Percentiles rank a stretch among this genome's conserved stretches.
Evolutionary conservation across 2,329 filamentous ascomycete genomes (phyloP).

Genomic region (Epichloe bromicola): DNA sequence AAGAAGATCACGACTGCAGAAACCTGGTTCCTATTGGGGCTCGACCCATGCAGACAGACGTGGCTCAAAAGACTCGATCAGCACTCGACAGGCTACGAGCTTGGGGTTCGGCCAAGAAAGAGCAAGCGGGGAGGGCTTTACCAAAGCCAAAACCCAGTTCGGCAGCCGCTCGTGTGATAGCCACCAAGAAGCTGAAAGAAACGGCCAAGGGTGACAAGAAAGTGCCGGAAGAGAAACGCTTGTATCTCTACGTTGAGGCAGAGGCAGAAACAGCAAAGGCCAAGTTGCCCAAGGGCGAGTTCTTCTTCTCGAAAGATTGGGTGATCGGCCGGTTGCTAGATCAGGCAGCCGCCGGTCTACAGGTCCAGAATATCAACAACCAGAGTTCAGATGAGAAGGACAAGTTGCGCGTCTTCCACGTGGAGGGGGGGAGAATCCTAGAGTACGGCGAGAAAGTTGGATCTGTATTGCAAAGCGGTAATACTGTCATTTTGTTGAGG

Average conservation of each 20-base stretch:
- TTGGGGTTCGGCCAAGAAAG: constrained; percentile 67
- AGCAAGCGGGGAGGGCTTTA: constrained; percentile 43
- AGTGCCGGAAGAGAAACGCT: constrained; percentile 65
- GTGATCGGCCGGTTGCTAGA: constrained; percentile 77
- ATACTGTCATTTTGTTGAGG: constrained; percentile 78
- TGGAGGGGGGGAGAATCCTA: constrained; percentile 79
- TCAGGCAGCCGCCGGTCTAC: constrained; percentile 60
- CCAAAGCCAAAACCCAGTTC: constrained; percentile 51
- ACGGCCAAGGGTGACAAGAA: constrained; percentile 83
- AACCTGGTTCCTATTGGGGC: constrained; percentile 53
- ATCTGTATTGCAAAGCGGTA: constrained; percentile 58
- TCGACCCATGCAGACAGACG: constrained; percentile 28
- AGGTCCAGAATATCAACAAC: constrained; percentile 78
- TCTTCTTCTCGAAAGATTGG: constrained; percentile 76
- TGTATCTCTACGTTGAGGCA: constrained; percentile 85
- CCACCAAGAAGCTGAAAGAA: constrained; percentile 69
- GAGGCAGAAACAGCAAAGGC: constrained; percentile 73
- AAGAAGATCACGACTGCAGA: constrained; percentile 73
- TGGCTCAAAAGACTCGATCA: constrained; percentile 51
- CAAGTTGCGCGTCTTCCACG: constrained; percentile 78
- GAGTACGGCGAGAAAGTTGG: constrained; percentile 85
- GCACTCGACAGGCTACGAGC: constrained; percentile 66
- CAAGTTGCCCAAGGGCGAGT: constrained; percentile 70
- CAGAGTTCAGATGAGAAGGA: constrained; percentile 62
- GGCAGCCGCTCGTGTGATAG: constrained; percentile 51